phyloP scores from a whole-genome alignment of 2,329 filamentous ascomycete genomes.

The Monosporascus sp. region DNA sequence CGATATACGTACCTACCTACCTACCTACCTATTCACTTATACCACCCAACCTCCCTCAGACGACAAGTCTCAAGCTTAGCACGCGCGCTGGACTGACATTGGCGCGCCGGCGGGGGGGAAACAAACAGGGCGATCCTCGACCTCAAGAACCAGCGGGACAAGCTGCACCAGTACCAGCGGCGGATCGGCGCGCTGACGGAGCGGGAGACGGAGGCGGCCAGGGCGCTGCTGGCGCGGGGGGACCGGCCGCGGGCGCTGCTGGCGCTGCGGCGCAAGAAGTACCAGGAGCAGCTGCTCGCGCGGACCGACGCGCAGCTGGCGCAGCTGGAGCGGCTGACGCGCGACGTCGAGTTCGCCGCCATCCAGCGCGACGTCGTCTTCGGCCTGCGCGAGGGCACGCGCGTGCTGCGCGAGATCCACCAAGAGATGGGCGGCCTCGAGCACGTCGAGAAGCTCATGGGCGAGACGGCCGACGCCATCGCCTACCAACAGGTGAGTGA shows the following conservation, averaged over 20 bases:
- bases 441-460: slow-evolving; percentile 91
- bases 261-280: slow-evolving; percentile 90
- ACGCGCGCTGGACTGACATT: neutral
- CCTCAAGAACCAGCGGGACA: slow-evolving; percentile 96
- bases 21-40: neutral
- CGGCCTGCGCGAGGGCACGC: slow-evolving; percentile 86
- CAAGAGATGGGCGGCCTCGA: slow-evolving; percentile 94
- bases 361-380: slow-evolving; percentile 96
- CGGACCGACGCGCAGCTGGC: slow-evolving; percentile 94
- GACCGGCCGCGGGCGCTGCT: slow-evolving; percentile 80
- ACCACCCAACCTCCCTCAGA: slow-evolving; percentile 8
- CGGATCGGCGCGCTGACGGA: slow-evolving; percentile 81
- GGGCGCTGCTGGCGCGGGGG: slow-evolving; percentile 71
- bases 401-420: slow-evolving; percentile 85
- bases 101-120: neutral
- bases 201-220: slow-evolving; percentile 81
- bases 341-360: slow-evolving; percentile 88
- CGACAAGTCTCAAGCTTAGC: slow-evolving; percentile 4
- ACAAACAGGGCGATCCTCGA: slow-evolving; percentile 80
- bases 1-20: neutral
- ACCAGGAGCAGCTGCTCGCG: slow-evolving; percentile 81
- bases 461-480: slow-evolving; percentile 82
- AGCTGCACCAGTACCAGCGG: slow-evolving; percentile 91
- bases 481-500: slow-evolving; percentile 75
- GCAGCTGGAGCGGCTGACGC: slow-evolving; percentile 83